Evolutionary conservation across 805 yeast genomes (phyloP), one percentile per base, ranked within the genome.

Genomic region (Hermanozyma aechmeae): DNA sequence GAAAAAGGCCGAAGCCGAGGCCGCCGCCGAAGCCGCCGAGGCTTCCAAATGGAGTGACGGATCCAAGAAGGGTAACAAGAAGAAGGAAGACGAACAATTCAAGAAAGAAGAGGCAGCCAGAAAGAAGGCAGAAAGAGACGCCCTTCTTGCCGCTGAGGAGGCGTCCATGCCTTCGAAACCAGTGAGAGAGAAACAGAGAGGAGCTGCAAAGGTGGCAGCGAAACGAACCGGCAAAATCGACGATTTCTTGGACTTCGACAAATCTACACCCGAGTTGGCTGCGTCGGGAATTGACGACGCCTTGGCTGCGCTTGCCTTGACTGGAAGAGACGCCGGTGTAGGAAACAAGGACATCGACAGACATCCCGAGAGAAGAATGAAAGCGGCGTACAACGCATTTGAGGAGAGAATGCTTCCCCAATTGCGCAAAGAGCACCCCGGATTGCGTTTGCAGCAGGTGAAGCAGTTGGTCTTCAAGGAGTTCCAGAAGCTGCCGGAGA

Each of bases 361-460:
- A 53, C 95, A 83, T 43, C 94, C 95, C 7, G 95, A 83, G 61
- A 73, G 93, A 56, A 71, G 95, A 48, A 80, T 78, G 56, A 83
- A 82, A 60, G 84, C 89, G 15, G 94, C 94, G 0, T 63, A 64
- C 32, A 65, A 73, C 9, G 84, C 82, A 1, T 83, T 58, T 46
- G 84, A 82, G 44, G 89, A 76, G 37, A 59, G 65, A 32, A 68
- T 89, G 44, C 48, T 79, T 24, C 89, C 92, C 4, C 84, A 79
- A 46, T 33, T 79, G 31, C 75, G 77, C 54, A 66, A 74, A 50
- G 94, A 83, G 53, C 63, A 76, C 43, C 86, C 87, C 4, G 95
- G 95, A 10, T 62, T 83, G 43, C 71, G 93, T 45, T 65, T 76
- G 45, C 82, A 79, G 48, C 95, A 83, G 53, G 58, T 79, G 44